These are phyloP conservation scores for Camellia oleifera DNA, from an alignment of 179 eudicot species.

Conservation along the genomic window DNA sequence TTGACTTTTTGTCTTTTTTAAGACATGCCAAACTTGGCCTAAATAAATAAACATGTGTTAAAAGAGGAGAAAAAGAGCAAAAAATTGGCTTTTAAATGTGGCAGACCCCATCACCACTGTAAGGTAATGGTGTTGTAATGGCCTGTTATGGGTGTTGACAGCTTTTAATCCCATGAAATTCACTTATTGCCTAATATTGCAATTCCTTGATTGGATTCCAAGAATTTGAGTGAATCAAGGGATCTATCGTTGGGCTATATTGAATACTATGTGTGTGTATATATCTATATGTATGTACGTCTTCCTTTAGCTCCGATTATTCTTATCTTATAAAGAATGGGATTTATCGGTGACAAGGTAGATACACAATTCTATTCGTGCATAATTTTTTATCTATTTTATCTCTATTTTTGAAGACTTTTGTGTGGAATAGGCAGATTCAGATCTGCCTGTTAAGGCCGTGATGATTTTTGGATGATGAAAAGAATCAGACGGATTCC, in stretches of 20 bases:
- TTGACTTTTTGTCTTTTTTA: no score
- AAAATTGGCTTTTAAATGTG: no score
- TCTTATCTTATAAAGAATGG: not conserved
- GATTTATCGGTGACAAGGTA: not conserved
- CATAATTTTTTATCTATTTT: not conserved
- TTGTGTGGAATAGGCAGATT: not conserved
- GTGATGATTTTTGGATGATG: conserved; percentile 22
- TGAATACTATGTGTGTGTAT: conserved; percentile 1
- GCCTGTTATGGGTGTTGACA: no score
- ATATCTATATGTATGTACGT: conserved; percentile 15
- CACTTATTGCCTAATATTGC: conserved; percentile 19
- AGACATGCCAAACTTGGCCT: no score
- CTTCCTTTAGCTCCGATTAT: not conserved
- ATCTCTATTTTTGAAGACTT: no score
- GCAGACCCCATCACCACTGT: no score
- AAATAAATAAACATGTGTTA: no score
- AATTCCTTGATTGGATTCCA: conserved; percentile 13
- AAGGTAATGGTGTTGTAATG: no score
- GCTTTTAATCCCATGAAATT: no score
- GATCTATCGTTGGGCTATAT: no score
- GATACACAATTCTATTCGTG: not conserved
- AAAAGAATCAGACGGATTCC: conserved; percentile 30
- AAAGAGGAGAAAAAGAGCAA: no score
- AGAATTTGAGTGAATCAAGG: not conserved
- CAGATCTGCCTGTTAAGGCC: not conserved